These are phyloP conservation scores for Malus hybrid DNA, from an alignment of 331 rosid genomes.

Conservation along the genomic window DNA sequence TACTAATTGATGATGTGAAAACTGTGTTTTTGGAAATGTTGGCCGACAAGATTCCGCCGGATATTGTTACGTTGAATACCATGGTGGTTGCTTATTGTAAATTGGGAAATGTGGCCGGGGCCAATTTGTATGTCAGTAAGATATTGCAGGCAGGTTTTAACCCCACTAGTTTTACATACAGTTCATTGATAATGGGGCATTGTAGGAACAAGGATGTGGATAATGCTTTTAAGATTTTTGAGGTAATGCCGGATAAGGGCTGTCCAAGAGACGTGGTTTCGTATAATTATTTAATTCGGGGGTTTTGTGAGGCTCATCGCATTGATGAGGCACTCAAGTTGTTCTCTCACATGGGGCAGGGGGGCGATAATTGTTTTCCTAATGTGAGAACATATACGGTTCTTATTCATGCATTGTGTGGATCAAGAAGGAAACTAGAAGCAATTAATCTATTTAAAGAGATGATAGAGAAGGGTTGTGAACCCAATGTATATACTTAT, in stretches of 20 bases:
- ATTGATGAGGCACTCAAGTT: conserved; percentile 2
- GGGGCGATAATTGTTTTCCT: conserved; percentile 2
- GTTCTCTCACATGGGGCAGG: conserved; percentile 3
- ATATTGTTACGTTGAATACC: background rate
- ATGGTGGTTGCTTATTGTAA: conserved; percentile 17
- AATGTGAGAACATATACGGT: background rate
- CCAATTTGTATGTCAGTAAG: background rate
- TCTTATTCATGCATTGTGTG: conserved; percentile 10
- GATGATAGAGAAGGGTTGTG: conserved; percentile 2
- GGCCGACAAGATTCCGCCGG: background rate
- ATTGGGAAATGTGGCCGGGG: conserved; percentile 10
- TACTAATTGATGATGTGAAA: conserved; percentile 2
- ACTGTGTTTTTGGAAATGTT: background rate
- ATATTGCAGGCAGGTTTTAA: background rate
- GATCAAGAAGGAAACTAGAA: conserved; percentile 1
- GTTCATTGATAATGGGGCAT: background rate
- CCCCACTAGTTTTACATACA: background rate
- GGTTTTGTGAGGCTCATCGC: conserved; percentile 11
- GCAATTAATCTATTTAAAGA: background rate
- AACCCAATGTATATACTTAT: background rate
- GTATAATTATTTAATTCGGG: conserved; percentile 3
- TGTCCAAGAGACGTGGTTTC: conserved; percentile 11
- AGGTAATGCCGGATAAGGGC: conserved; percentile 2
- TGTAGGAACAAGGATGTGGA: conserved; percentile 7
- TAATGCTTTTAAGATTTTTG: conserved; percentile 1